Conservation (phyloP, 2,329 filamentous ascomycete species). For the Diaporthe vexans region DNA sequence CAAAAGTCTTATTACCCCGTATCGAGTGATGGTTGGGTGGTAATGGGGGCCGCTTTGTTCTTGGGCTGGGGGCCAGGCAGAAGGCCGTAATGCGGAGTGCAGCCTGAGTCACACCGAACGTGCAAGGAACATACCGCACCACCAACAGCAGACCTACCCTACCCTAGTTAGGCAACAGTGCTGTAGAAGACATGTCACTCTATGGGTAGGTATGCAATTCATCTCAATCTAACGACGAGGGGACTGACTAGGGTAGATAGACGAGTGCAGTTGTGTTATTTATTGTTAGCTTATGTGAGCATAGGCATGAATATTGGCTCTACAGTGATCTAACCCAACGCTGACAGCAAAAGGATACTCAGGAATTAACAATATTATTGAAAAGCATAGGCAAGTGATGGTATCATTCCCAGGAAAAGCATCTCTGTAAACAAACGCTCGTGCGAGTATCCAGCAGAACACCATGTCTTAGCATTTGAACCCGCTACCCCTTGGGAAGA, state of each 20-base stretch:
- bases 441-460: slow-evolving; percentile 3
- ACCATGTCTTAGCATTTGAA: background rate
- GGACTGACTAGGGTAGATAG: too few relatives aligned
- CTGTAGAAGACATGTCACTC: background rate
- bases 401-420: slow-evolving; percentile 2
- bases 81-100: background rate
- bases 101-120: background rate
- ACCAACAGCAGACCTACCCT: background rate
- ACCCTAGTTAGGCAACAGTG: background rate
- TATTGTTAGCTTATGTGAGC: background rate
- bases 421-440: slow-evolving; percentile 4
- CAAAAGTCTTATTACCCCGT: background rate
- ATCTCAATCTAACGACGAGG: background rate
- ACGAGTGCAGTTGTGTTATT: too few relatives aligned
- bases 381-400: background rate
- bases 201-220: too few relatives aligned
- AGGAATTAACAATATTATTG: background rate
- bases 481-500: background rate
- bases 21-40: background rate
- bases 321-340: too few relatives aligned
- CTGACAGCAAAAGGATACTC: background rate
- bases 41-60: background rate
- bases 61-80: background rate
- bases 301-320: background rate
- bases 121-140: background rate